Evolutionary conservation across 129 eudicot species (phyloP).

Genomic region (Ambrosia artemisiifolia): DNA sequence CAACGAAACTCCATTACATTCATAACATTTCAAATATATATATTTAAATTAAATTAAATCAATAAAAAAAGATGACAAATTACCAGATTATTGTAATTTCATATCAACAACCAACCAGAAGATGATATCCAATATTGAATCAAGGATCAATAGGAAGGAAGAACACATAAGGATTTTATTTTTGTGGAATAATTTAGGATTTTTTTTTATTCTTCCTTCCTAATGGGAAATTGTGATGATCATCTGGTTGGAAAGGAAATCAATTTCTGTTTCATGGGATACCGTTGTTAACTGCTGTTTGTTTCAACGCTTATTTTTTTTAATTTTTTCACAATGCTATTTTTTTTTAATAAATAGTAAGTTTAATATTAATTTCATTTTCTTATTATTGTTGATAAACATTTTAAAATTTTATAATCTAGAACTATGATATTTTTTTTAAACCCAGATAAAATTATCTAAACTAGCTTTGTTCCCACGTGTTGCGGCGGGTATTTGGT

Average conservation of each 20-base stretch:
- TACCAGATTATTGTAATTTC: slow-evolving; percentile 14
- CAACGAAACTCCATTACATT: background rate
- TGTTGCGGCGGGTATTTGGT: no score
- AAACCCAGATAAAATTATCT: no score
- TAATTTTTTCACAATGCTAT: background rate
- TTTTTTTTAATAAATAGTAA: background rate
- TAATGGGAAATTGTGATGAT: background rate
- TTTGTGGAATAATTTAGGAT: slow-evolving; percentile 7
- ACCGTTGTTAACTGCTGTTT: background rate
- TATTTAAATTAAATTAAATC: background rate
- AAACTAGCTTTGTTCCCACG: no score
- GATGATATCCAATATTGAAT: background rate
- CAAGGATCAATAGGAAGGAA: background rate
- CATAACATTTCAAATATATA: background rate
- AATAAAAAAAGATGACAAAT: background rate
- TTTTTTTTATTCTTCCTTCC: slow-evolving; percentile 1
- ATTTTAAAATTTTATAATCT: no score
- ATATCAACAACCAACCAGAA: background rate
- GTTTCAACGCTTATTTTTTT: slow-evolving; percentile 4
- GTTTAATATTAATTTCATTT: no score
- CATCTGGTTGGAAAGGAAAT: slow-evolving; percentile 21
- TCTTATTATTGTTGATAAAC: no score
- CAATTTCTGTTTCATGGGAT: slow-evolving; percentile 4
- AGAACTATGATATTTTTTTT: no score
- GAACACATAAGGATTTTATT: slow-evolving; percentile 8